Conservation (phyloP, 495 filamentous ascomycete species). For the Cercophora samala region DNA sequence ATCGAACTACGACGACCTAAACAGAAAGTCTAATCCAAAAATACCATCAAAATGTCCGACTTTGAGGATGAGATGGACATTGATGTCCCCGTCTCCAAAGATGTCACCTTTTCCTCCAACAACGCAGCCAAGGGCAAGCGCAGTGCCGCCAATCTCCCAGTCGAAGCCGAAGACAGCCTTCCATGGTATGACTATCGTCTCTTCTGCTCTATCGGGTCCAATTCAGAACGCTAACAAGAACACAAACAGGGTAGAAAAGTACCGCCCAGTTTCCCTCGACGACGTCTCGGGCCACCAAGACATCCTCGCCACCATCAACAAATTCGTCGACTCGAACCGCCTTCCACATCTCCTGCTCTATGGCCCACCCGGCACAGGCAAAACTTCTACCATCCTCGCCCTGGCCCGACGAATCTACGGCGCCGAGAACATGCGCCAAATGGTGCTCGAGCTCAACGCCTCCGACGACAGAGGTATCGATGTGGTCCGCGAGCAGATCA, state of each 20-base stretch:
- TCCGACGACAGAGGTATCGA: slow-evolving; percentile 98
- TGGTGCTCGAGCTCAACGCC: slow-evolving; percentile 96
- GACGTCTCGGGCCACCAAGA: slow-evolving; percentile 98
- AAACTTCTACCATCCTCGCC: slow-evolving; percentile 91
- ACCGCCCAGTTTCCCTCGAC: slow-evolving; percentile 78
- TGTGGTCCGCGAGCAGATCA: slow-evolving; percentile 97
- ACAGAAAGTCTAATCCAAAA: not conserved
- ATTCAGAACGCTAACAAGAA: not conserved
- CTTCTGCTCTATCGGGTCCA: not conserved
- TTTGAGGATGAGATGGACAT: slow-evolving; percentile 85
- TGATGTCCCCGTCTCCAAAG: slow-evolving; percentile 63
- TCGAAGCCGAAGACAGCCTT: slow-evolving; percentile 89
- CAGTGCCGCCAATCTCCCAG: slow-evolving; percentile 84
- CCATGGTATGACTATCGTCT: slow-evolving; percentile 66
- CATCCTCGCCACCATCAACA: slow-evolving; percentile 94
- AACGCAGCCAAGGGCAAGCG: slow-evolving; percentile 80
- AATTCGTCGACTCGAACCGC: slow-evolving; percentile 88
- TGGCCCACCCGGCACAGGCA: slow-evolving; percentile 93
- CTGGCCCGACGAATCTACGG: slow-evolving; percentile 93
- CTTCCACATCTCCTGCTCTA: slow-evolving; percentile 97
- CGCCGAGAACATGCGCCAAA: slow-evolving; percentile 86
- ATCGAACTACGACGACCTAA: not conserved
- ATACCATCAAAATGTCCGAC: slow-evolving; percentile 68
- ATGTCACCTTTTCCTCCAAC: slow-evolving; percentile 59
- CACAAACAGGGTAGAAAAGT: slow-evolving; percentile 88